Evolutionary conservation across 176 grass and related monocot genomes (phyloP).

Genomic region (Ensete glaucum): DNA sequence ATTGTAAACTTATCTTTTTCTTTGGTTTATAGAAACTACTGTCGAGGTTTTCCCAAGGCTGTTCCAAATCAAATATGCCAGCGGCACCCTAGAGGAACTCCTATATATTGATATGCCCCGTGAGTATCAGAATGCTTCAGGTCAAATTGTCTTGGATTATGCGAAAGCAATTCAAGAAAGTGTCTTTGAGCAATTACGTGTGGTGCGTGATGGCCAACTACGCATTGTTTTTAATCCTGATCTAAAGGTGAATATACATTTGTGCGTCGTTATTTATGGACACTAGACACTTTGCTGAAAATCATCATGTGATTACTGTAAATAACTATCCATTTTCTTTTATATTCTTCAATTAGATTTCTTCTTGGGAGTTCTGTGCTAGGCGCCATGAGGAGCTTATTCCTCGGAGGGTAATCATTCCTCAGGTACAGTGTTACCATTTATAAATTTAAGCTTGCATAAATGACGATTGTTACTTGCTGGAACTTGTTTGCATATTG

Average conservation of each 20-base stretch:
- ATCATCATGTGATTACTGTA: not conserved
- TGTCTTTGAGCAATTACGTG: slow-evolving; percentile 90
- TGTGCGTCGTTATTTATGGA: not conserved
- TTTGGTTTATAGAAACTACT: slow-evolving; percentile 62
- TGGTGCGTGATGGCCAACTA: slow-evolving; percentile 91
- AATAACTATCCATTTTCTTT: not conserved
- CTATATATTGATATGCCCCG: slow-evolving; percentile 92
- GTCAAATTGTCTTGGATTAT: slow-evolving; percentile 97
- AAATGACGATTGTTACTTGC: slow-evolving; percentile 1
- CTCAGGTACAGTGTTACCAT: slow-evolving; percentile 45
- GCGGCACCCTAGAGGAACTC: slow-evolving; percentile 90
- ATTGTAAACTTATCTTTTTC: too few relatives aligned
- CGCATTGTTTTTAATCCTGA: slow-evolving; percentile 96
- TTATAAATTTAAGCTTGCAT: not conserved
- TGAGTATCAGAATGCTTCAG: slow-evolving; percentile 76
- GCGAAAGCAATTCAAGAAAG: slow-evolving; percentile 92
- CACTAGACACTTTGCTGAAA: not conserved
- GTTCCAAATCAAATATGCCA: slow-evolving; percentile 97
- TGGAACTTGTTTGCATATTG: not conserved
- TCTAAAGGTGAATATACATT: slow-evolving; percentile 60
- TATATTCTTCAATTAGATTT: slow-evolving; percentile 43
- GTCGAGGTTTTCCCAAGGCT: slow-evolving; percentile 89
- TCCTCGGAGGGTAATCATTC: slow-evolving; percentile 80
- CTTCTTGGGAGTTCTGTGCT: slow-evolving; percentile 96
- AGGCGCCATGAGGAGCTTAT: slow-evolving; percentile 91